Conservation (phyloP, 164 flowering plant genomes). For the Platanus orientalis region DNA sequence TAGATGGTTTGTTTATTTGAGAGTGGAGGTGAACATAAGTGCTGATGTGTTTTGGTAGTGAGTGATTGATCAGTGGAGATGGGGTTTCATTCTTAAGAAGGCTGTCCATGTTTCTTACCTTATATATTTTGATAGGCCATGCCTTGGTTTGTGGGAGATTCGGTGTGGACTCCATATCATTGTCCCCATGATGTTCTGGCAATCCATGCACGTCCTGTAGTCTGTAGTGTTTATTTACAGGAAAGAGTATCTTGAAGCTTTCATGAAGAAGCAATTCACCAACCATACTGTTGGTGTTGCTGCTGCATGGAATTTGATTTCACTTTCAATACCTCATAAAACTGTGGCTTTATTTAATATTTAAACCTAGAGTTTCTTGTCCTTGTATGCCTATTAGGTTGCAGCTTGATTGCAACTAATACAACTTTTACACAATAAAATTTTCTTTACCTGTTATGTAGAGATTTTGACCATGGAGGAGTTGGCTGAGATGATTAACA, state of each 20-base stretch:
- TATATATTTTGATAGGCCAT: constrained; percentile 49
- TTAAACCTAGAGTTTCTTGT: no score
- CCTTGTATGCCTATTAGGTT: no score
- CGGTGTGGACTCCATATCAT: constrained; percentile 93
- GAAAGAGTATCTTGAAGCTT: constrained; percentile 49
- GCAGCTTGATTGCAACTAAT: no score
- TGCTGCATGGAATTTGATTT: constrained; percentile 25
- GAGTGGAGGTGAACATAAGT: no score
- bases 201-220: constrained; percentile 6
- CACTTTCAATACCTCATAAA: not conserved
- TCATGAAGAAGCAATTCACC: constrained; percentile 33
- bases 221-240: constrained; percentile 33
- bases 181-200: constrained; percentile 97
- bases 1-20: no score
- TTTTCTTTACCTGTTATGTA: no score
- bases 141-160: constrained; percentile 97
- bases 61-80: no score
- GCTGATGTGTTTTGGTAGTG: no score
- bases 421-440: no score
- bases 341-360: no score
- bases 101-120: not conserved
- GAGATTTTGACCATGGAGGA: no score
- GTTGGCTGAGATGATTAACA: no score
- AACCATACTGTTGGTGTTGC: constrained; percentile 42
- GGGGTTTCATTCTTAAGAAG: not conserved